These are phyloP conservation scores for Przewalskia tangutica DNA, from an alignment of 257 asterid genomes.

Conservation along the genomic window DNA sequence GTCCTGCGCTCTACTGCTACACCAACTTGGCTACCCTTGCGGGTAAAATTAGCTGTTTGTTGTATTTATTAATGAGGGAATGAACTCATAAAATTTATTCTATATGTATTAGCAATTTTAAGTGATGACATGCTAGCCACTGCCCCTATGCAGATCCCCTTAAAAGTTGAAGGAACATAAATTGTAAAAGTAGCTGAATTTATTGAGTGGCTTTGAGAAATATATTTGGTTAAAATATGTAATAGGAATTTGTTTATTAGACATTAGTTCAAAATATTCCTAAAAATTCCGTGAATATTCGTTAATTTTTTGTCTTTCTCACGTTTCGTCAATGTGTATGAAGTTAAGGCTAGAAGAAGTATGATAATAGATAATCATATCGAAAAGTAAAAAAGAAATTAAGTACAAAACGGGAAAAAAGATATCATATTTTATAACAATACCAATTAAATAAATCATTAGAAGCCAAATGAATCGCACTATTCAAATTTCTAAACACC, in stretches of 20 bases:
- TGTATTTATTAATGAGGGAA: background rate
- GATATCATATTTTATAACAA: background rate
- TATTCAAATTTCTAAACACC: background rate
- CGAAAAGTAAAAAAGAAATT: background rate
- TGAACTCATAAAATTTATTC: no score
- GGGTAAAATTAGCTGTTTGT: background rate
- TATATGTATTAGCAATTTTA: background rate
- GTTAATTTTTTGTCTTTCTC: background rate
- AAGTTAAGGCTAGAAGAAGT: background rate
- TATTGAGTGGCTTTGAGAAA: background rate
- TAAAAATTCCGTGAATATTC: background rate
- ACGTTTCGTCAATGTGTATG: background rate
- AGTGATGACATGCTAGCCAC: background rate
- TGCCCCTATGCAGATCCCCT: background rate
- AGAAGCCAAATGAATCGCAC: background rate
- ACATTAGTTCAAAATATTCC: background rate
- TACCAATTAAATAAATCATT: background rate
- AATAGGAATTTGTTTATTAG: background rate
- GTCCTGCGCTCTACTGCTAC: no score
- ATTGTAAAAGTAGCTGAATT: background rate
- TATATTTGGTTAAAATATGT: background rate
- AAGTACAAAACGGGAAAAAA: fast-evolving
- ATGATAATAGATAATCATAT: background rate
- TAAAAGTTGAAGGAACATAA: background rate
- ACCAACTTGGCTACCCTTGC: no score